phyloP scores from a whole-genome alignment of 2,329 filamentous ascomycete species.

The Talaromyces sp. region DNA sequence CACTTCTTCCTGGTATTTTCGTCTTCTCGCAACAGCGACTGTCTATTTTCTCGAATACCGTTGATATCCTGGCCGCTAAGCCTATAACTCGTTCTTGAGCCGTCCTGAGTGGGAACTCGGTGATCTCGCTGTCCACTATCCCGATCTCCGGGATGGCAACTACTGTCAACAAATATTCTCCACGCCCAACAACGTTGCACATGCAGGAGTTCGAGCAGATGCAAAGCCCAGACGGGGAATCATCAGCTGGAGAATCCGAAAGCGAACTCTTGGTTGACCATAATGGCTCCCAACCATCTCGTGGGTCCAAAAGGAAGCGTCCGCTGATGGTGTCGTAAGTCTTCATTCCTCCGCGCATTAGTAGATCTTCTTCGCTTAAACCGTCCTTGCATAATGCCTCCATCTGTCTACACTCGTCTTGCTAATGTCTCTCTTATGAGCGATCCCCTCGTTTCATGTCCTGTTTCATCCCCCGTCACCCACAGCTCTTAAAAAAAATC shows the following conservation, averaged over 20 bases:
- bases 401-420: background rate
- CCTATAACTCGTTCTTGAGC: conserved; percentile 13
- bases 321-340: conserved; percentile 35
- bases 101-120: background rate
- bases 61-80: background rate
- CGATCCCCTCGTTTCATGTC: background rate
- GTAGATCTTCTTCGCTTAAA: background rate
- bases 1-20: background rate
- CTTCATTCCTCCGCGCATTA: background rate
- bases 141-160: conserved; percentile 16
- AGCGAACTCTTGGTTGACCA: conserved; percentile 19
- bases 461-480: background rate
- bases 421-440: background rate
- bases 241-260: conserved; percentile 30
- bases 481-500: background rate
- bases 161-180: conserved; percentile 17
- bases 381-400: background rate
- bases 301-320: conserved; percentile 27
- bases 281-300: conserved; percentile 23
- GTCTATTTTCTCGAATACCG: background rate
- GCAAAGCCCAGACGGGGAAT: conserved; percentile 28
- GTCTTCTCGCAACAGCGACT: background rate
- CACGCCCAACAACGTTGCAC: conserved; percentile 17
- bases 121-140: background rate
- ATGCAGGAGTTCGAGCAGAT: conserved; percentile 21